Evolutionary conservation across 108 stramenopile species (phyloP), one percentile per base, ranked within the genome.

Genomic region (Fistulifera pelliculosa): DNA sequence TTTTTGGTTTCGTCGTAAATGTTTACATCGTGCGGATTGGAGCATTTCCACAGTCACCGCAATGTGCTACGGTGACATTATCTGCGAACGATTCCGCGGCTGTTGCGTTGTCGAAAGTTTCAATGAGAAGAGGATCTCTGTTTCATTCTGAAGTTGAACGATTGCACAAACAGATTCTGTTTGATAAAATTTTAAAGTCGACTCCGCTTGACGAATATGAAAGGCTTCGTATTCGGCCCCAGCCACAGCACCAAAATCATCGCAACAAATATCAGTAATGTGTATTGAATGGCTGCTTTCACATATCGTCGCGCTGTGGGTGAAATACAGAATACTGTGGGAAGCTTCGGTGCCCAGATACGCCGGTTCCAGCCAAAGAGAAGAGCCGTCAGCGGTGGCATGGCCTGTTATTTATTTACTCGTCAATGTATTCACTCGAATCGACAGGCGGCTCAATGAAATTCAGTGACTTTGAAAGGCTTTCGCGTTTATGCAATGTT

Each of bases 21-120:
- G 0, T 40, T 24, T 1, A 72, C 48, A 40, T 72, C 71, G 28
- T 56, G 49, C 3, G 40, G 28, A 52, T 66, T 72, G 49, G 54
- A 56, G 55, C 71, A 72, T 7, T 16, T 12, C 71, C 71, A 23
- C 71, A 72, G 38, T 49, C 43, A 44, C 71, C 71, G 39, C 71
- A 72, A 40, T 50, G 45, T 17, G 44, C 44, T 19, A 45, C 21
- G 44, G 44, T 21, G 16, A 17, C 44, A 8, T 3, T 4, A 8
- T 45, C 44, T 8, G 16, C 7, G 11, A 5, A 19, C 5, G 44
- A 4, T 45, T 45, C 44, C 6, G 19, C 44, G 11, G 11, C 44
- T 35, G 44, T 19, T 6, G 11, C 11, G 44, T 45, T 45, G 4
- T 17, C 44, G 21, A 45, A 45, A 6, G 44, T 45, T 8, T 45